Percentiles rank a stretch among this genome's conserved stretches.
These are phyloP conservation scores for Vigna mungo DNA, from an alignment of 306 rosid species.

Conservation along the genomic window DNA sequence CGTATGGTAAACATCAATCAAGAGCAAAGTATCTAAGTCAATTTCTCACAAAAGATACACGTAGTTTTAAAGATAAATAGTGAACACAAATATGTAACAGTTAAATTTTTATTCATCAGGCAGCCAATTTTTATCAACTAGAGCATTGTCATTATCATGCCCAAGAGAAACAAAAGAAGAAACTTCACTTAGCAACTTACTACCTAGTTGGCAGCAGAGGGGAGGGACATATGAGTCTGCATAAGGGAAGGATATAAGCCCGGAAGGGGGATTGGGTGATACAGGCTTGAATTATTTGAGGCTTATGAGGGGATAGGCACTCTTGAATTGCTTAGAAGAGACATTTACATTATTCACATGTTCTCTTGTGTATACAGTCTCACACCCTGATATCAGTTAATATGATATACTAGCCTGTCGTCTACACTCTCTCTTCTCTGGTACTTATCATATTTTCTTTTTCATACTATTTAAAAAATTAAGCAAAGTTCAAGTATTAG, in stretches of 20 bases:
- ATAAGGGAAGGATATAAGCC: neutral
- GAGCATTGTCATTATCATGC: slow-evolving; percentile 19
- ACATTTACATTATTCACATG: neutral
- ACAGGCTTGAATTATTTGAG: neutral
- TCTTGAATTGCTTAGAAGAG: neutral
- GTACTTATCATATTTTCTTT: slow-evolving; percentile 3
- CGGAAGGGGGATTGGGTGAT: neutral
- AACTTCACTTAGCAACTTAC: neutral
- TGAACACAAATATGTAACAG: neutral
- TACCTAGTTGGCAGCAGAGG: neutral
- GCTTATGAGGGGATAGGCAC: neutral
- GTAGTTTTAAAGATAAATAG: slow-evolving; percentile 20
- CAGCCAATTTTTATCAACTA: slow-evolving; percentile 28
- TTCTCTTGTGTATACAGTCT: neutral
- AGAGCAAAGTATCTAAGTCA: slow-evolving; percentile 20
- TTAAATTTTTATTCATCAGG: slow-evolving; percentile 6
- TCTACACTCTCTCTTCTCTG: neutral
- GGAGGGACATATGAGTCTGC: neutral
- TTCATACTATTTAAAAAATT: slow-evolving; percentile 1
- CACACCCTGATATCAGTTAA: neutral
- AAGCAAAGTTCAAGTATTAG: slow-evolving; percentile 10
- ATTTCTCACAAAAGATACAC: slow-evolving; percentile 10
- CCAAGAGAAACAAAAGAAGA: neutral
- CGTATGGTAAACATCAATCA: slow-evolving; percentile 33
- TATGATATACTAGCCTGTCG: neutral